Evolutionary conservation across 352 stramenopile genomes (phyloP).

Genomic region (Pythium guiyangense): DNA sequence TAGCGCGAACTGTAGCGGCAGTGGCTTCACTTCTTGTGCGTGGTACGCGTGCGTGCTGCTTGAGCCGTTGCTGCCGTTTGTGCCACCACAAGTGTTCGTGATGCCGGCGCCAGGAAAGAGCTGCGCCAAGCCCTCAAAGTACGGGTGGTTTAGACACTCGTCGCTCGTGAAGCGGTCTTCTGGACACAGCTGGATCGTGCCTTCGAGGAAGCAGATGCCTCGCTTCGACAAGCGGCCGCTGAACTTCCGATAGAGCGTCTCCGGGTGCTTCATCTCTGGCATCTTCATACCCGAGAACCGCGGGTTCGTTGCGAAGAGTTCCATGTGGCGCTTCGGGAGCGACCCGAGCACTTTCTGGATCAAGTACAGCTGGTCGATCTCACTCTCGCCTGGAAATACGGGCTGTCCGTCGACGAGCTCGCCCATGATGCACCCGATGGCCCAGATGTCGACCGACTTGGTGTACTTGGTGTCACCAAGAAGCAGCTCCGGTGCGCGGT

Average conservation of each 20-base stretch:
- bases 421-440: conserved; percentile 97
- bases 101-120: background rate
- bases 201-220: conserved; percentile 77
- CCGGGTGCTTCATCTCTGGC: conserved; percentile 87
- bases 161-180: conserved; percentile 69
- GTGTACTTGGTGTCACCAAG: conserved; percentile 99
- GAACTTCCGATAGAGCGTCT: conserved; percentile 91
- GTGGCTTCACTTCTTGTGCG: conserved; percentile 24
- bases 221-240: conserved; percentile 83
- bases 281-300: conserved; percentile 92
- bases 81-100: conserved; percentile 1
- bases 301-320: conserved; percentile 90
- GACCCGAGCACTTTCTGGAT: conserved; percentile 99
- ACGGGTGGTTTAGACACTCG: conserved; percentile 82
- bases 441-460: conserved; percentile 94
- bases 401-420: conserved; percentile 96
- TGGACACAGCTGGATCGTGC: conserved; percentile 70
- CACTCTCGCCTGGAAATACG: conserved; percentile 98
- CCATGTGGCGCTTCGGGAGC: conserved; percentile 89
- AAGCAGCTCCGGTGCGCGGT: conserved; percentile 98
- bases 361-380: conserved; percentile 98
- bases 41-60: background rate
- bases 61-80: background rate
- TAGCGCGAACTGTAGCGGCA: conserved; percentile 16
- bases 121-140: conserved; percentile 76